Percentiles rank a stretch among this genome's conserved stretches.
These are phyloP conservation scores for Pichia sp. DNA, from an alignment of 1,139 yeast species.

Conservation along the genomic window DNA sequence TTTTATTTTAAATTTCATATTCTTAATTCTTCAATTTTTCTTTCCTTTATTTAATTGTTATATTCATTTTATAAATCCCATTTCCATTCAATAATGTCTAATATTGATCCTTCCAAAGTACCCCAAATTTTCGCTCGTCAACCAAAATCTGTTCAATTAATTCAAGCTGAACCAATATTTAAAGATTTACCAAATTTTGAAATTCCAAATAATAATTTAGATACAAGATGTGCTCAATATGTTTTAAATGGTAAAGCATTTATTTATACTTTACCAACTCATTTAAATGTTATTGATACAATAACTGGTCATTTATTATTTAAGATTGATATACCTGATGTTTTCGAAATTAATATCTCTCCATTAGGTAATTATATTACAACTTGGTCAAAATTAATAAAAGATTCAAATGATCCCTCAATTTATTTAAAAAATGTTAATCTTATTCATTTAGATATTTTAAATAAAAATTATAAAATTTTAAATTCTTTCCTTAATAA, in stretches of 20 bases:
- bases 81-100: neutral
- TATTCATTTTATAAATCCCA: no score
- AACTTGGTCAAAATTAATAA: constrained; percentile 86
- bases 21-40: no score
- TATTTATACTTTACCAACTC: constrained; percentile 50
- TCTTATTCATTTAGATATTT: constrained; percentile 41
- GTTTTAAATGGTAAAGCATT: constrained; percentile 50
- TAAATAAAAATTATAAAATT: constrained; percentile 33
- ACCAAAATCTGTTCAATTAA: constrained; percentile 55
- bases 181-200: constrained; percentile 33
- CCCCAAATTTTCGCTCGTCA: constrained; percentile 35
- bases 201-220: constrained; percentile 24
- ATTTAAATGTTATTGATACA: constrained; percentile 58
- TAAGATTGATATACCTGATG: constrained; percentile 49
- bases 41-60: no score
- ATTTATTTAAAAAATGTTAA: constrained; percentile 73
- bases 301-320: constrained; percentile 39
- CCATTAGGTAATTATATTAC: constrained; percentile 81
- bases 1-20: no score
- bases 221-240: constrained; percentile 38
- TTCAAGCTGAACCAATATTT: constrained; percentile 46
- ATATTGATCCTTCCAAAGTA: constrained; percentile 9
- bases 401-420: constrained; percentile 50
- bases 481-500: constrained; percentile 67
- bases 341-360: constrained; percentile 78